A percentile compares a stretch with the other conserved stretches of the same genome.
Evolutionary conservation across 1,284 basidiomycete species (phyloP).

Genomic region (Irpex rosettiformis): DNA sequence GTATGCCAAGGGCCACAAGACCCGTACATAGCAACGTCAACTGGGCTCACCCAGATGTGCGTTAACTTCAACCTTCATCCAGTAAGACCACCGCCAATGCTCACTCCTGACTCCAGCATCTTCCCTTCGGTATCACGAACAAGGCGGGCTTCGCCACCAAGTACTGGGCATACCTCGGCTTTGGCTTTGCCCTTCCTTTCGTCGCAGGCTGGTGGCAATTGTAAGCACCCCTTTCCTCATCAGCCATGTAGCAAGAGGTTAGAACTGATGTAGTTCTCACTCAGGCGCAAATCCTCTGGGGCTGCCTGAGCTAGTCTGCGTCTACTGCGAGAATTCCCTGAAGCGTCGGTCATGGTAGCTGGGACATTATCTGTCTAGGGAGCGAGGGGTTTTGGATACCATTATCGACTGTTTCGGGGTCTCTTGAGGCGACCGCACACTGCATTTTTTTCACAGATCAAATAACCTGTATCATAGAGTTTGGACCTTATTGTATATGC

Average conservation of each 20-base stretch:
- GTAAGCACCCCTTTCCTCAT: slow-evolving; percentile 6
- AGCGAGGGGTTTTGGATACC: background rate
- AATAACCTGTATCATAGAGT: background rate
- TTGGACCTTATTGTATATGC: background rate
- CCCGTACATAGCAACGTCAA: slow-evolving; percentile 4
- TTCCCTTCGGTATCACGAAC: slow-evolving; percentile 8
- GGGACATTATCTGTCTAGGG: background rate
- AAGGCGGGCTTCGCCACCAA: slow-evolving; percentile 10
- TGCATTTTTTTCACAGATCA: too few relatives aligned
- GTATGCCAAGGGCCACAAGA: background rate
- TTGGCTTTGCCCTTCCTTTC: slow-evolving; percentile 13
- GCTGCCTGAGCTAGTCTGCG: slow-evolving; percentile 1
- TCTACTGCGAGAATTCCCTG: slow-evolving; percentile 10
- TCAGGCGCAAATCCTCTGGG: slow-evolving; percentile 9
- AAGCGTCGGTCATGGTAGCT: slow-evolving; percentile 10
- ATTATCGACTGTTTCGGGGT: background rate
- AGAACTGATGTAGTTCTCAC: slow-evolving; percentile 5
- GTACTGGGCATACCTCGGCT: slow-evolving; percentile 8
- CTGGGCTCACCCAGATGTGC: slow-evolving; percentile 4
- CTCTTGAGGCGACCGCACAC: too few relatives aligned
- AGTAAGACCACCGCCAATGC: background rate
- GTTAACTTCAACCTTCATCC: background rate
- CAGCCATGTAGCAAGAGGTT: background rate
- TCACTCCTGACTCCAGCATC: slow-evolving; percentile 1
- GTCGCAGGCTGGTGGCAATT: slow-evolving; percentile 14